These are phyloP conservation scores for Candida lessepsii DNA, from an alignment of 805 yeast species.

Conservation along the genomic window DNA sequence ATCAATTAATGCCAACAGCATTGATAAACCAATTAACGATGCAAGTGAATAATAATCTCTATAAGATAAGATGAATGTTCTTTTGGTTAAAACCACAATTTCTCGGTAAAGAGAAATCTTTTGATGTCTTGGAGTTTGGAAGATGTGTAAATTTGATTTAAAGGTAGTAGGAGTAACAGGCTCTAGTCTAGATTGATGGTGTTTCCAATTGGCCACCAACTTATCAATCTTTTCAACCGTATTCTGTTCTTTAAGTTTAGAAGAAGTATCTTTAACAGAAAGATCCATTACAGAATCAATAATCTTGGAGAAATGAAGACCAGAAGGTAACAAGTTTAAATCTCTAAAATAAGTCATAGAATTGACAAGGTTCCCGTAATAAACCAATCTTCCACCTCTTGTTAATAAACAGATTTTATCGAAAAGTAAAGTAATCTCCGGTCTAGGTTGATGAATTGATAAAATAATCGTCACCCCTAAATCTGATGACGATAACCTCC, in stretches of 20 bases:
- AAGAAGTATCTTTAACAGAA: constrained; percentile 34
- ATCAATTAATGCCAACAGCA: constrained; percentile 54
- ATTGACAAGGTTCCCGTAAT: constrained; percentile 45
- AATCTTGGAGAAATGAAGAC: constrained; percentile 14
- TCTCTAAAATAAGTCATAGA: constrained; percentile 48
- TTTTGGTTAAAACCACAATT: constrained; percentile 30
- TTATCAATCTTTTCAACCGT: constrained; percentile 24
- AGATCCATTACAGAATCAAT: constrained; percentile 37
- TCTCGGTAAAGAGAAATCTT: constrained; percentile 29
- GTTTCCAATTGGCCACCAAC: constrained; percentile 28
- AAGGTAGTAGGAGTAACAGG: constrained; percentile 7
- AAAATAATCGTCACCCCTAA: constrained; percentile 72
- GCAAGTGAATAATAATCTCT: constrained; percentile 33
- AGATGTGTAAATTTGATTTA: constrained; percentile 10
- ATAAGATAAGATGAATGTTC: constrained; percentile 32
- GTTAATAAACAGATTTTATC: constrained; percentile 69
- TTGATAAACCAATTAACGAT: constrained; percentile 38
- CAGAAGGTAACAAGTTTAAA: constrained; percentile 16
- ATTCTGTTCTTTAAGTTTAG: constrained; percentile 22
- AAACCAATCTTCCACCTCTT: constrained; percentile 50
- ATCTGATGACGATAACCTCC: constrained; percentile 40
- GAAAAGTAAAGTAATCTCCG: constrained; percentile 67
- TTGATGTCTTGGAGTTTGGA: constrained; percentile 12
- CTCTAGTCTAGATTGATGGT: neutral
- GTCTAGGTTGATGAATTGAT: constrained; percentile 82